Evolutionary conservation across 2,329 filamentous ascomycete species (phyloP), one percentile per base, ranked within the genome.

Genomic region (Sarocladiaceae sp.): DNA sequence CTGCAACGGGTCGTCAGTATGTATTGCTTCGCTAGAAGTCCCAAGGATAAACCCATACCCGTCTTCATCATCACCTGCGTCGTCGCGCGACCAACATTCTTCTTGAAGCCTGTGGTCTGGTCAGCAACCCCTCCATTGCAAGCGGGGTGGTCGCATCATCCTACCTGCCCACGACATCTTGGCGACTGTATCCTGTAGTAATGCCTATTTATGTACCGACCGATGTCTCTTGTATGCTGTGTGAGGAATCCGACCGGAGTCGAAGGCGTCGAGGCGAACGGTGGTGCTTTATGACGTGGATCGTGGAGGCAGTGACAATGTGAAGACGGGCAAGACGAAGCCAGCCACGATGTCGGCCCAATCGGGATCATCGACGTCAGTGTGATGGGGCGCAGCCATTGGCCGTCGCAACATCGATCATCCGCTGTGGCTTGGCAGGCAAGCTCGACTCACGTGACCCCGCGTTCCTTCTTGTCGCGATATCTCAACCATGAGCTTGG

Each of bases 51-150:
- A 13, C 31, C 64, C 78, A 58, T 70, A 88, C 86, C 90, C 53
- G 92, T 96, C 82, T 99, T 99, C 93, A 99, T 97, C 90, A 99
- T 97, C 57, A 97, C 93, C 85, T 97, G 92, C 75, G 95, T 99
- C 72, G 93, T 97, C 64, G 93, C 93, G 76, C 94, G 90, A 78
- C 94, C 93, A 77, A 97, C 92, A 84, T 95, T 95, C 72, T 96
- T 96, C 77, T 94, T 75, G 64, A 75, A 75, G 59, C 72, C 72
- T 74, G 58, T 57, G 39, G 29, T 53, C 31, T 46, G 52, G 56
- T 69, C 60, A 69, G 63, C 65, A 47, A 60, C 59, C 55, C 57
- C 57, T 58, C 55, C 50, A 61, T 57, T 40, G 49, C 36, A 6
- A 57, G 61, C 59, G 62, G 61, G 62, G 62, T 62, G 57, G 51